Evolutionary conservation across 2,329 filamentous ascomycete genomes (phyloP).

Genomic region (Aspergillus texensis): DNA sequence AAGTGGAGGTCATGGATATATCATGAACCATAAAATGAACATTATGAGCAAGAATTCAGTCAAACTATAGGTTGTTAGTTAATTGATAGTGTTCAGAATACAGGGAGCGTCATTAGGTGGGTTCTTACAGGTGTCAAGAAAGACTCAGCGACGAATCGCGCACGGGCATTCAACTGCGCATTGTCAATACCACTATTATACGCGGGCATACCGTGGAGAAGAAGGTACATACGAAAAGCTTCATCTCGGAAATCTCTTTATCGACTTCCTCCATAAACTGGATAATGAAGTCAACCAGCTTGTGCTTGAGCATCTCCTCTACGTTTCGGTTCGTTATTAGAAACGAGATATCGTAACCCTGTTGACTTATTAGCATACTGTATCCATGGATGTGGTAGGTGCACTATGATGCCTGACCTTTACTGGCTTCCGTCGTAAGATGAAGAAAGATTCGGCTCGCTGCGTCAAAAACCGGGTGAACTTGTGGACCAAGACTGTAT

Average conservation of each 20-base stretch:
- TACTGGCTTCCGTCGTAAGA: slow-evolving; percentile 90
- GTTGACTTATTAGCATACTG: slow-evolving; percentile 36
- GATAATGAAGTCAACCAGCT: slow-evolving; percentile 98
- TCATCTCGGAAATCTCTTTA: slow-evolving; percentile 99
- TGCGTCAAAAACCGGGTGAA: slow-evolving; percentile 97
- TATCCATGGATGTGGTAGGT: background rate
- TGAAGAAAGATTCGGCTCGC: slow-evolving; percentile 95
- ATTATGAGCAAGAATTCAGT: slow-evolving; percentile 15
- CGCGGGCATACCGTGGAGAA: background rate
- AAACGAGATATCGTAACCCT: slow-evolving; percentile 99
- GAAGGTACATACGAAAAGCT: slow-evolving; percentile 78
- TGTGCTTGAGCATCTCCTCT: slow-evolving; percentile 98
- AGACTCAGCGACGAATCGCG: slow-evolving; percentile 96
- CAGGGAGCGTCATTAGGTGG: background rate
- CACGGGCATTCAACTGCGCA: slow-evolving; percentile 84
- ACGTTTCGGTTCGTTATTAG: slow-evolving; percentile 98
- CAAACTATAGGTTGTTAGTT: slow-evolving; percentile 30
- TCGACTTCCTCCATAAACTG: slow-evolving; percentile 99
- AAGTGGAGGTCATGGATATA: slow-evolving; percentile 24
- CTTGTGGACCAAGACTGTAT: slow-evolving; percentile 83
- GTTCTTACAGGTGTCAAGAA: slow-evolving; percentile 84
- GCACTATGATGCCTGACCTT: slow-evolving; percentile 61
- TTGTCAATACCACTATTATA: slow-evolving; percentile 23
- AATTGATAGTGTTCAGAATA: slow-evolving; percentile 20
- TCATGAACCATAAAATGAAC: slow-evolving; percentile 20